Base-by-base conservation (phyloP, 1,284 basidiomycete species). In the Apiotrichum siamense region DNA sequence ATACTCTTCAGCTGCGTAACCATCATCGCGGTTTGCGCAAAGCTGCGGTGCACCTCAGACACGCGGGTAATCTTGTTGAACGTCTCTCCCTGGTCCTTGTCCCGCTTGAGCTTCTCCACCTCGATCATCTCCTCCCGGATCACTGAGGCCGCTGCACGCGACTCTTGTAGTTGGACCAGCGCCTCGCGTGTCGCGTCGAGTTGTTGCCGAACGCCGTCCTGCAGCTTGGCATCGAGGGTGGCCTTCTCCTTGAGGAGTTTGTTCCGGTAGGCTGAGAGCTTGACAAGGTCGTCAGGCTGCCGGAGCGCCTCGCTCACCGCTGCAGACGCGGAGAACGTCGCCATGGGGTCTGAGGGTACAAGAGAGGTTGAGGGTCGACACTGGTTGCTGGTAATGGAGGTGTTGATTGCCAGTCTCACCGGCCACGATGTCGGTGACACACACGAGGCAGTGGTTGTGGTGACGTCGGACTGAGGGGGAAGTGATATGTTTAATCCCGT, bases 211-310 rank as follows among this genome's bases (percentile, higher is more conserved):
- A 96, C 91, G 15, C 92, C 92, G 55, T 81, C 86, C 65, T 93
- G 88, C 41, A 98, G 82, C 65, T 94, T 83, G 5, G 88, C 85
- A 65, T 96, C 90, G 57, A 98, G 88, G n/a, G 89, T 87, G 0
- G 89, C 84, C 74, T 96, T 94, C 76, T 98, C 94, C 75, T 94
- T 96, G 74, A 92, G 85, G 25, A 97, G 80, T 70, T 96, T 96
- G 78, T 93, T 94, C 55, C 90, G 83, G 65, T 91, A 89, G 1
- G 88, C 83, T 3, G 82, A 78, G 42, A 97, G 83, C 75, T 97
- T 97, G 65, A 84, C 78, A 43, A 97, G 83, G 75, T 97, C 94
- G 70, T 97, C 92, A 1, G 93, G 92, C 25, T 88, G 87, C 61
- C 92, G 88, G 4, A 93, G 79, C 65, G 88, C 85, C 76, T 92